Base-by-base conservation (phyloP, 176 grass and related monocot genomes). In the Eragrostis curvula region DNA sequence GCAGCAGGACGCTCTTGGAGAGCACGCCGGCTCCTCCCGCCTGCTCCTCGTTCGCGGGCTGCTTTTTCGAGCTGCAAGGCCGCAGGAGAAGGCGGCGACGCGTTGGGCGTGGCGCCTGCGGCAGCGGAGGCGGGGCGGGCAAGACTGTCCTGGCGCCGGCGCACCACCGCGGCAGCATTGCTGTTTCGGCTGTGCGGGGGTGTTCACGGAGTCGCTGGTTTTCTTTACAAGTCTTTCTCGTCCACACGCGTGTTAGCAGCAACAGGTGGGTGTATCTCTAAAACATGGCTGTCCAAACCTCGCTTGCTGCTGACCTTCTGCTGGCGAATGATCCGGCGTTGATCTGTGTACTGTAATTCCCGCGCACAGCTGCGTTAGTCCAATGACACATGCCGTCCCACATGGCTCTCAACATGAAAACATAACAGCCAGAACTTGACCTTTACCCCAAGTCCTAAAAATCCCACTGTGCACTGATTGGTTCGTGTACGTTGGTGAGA, bases 1-100 rank as follows among this genome's bases (percentile, higher is more conserved):
- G 87, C 27, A 87, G 71, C 29, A 92, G 49, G 23, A 85, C 20
- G 44, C 75, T 64, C 79, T 71, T 86, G 52, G 77, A 80, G 70
- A 89, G 32, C 77, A 32, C 53, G 18, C 9, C 21, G 40, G 74
- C 80, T 4, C 80, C 80, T 7, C 29, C 67, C 13, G 23, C 63
- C 59, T 17, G 53, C 73, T 20, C 85, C 23, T 71, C 71, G 57
- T 0, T 25, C 45, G 15, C 63, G 4, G 83, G 5, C 47, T 66
- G 56, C 47, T 66, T 65, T 41, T 86, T 82, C 15, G 72, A 72
- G 64, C 83, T 10, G 58, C 79, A 65, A 46, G 28, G 57, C 8
- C 72, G 25, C 65, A 55, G 50, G 43, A 13, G 64, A 36, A 46
- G 75, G 42, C 36, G 56, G 29, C 40, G 13, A 3, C 62, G 60